Evolutionary conservation across 2,329 filamentous ascomycete genomes (phyloP).

Genomic region (Aspergillus neotritici): DNA sequence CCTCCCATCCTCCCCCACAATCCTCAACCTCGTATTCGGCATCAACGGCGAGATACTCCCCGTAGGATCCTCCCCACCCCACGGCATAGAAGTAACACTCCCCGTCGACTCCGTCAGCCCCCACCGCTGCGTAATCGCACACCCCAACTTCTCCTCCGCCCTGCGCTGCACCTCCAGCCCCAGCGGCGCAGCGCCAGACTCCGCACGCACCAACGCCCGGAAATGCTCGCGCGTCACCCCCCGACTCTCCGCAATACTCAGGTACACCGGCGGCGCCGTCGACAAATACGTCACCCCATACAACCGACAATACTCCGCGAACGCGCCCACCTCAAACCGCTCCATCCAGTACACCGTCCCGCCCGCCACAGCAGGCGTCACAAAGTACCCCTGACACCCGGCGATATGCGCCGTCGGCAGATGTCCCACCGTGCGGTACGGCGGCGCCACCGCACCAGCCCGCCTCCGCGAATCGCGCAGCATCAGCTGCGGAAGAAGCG

Average conservation of each 20-base stretch:
- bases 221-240: constrained; percentile 52
- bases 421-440: constrained; percentile 41
- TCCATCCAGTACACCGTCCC: constrained; percentile 58
- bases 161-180: constrained; percentile 50
- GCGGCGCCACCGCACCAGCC: constrained; percentile 22
- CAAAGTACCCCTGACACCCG: constrained; percentile 44
- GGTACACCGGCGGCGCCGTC: constrained; percentile 57
- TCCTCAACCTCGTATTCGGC: constrained; percentile 10
- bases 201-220: constrained; percentile 43
- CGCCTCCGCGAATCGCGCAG: constrained; percentile 20
- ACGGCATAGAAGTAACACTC: constrained; percentile 14
- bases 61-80: constrained; percentile 9
- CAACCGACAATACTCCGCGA: constrained; percentile 49
- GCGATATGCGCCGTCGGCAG: constrained; percentile 46
- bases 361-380: constrained; percentile 44
- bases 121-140: constrained; percentile 13
- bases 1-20: constrained; percentile 6
- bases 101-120: constrained; percentile 14
- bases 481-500: constrained; percentile 14
- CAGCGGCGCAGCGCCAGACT: constrained; percentile 54
- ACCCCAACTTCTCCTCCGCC: constrained; percentile 47
- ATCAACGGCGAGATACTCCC: constrained; percentile 13
- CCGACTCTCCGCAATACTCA: constrained; percentile 54
- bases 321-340: constrained; percentile 52
- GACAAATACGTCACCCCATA: constrained; percentile 52